Evolutionary conservation across 1,284 basidiomycete genomes (phyloP), one percentile per base, ranked within the genome.

Genomic region (Ceratobasidium sp.): DNA sequence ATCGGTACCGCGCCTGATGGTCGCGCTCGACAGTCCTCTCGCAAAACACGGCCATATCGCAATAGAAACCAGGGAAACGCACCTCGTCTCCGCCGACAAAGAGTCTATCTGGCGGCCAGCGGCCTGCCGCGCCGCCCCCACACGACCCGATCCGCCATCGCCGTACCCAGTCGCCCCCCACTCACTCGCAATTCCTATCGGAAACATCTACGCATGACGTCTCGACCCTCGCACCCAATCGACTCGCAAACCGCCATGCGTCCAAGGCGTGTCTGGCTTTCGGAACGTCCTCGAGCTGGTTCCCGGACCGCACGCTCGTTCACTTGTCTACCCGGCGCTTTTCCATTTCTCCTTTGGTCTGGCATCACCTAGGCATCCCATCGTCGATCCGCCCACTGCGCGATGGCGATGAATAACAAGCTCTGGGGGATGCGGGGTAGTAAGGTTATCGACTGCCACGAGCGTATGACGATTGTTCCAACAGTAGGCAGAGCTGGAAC

Each of bases 391-490:
- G 22, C 16, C 34, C 51, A 3, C 31, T 22, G 49, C 24, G 46
- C 65, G 65, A 68, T 68, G 65, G 27, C 46, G 31, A 51, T 56
- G 53, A 34, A n/a, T 34, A 61, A 61, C 39, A 61, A 46, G 24
- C 51, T 37, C 49, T 37, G 65, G 31, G 49, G 39, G 43, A 29
- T 71, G 66, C 49, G 66, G 66, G 66, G 66, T 58, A 71, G 66
- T 59, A 71, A 59, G 49, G 54, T 71, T 59, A 53, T 71, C 66
- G 39, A 61, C 41, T 41, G 22, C 59, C 59, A 41, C 59, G 39
- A 62, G 39, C 29, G 59, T 62, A 62, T 43, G 41, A 46, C 24
- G 39, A 37, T 61, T 41, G 48, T 53, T 24, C 39, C 39, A 46
- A 43, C 41, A 24, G 6, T 22, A 62, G 59, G 19, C 16, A 16